Percentiles rank a stretch among this genome's conserved stretches.
Evolutionary conservation across 352 stramenopile genomes (phyloP).

Genomic region (Phytophthora hybrid): DNA sequence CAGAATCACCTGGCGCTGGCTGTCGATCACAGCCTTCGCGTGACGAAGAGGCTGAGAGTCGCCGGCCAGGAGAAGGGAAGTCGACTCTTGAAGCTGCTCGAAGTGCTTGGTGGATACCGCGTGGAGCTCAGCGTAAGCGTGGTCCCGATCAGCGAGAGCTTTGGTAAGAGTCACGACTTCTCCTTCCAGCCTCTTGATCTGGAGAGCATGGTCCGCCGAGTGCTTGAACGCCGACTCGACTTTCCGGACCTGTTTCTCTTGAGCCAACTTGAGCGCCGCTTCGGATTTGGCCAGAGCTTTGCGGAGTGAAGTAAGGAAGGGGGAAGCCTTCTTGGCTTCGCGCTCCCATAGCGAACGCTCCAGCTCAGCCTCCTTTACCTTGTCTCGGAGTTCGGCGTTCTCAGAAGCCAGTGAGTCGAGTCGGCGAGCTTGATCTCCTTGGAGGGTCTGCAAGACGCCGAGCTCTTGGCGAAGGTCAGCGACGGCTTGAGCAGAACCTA

Average conservation of each 20-base stretch:
- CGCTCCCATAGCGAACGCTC: not conserved
- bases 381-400: not conserved
- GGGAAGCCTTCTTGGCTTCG: too few species aligned
- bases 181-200: not conserved
- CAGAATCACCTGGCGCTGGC: not conserved
- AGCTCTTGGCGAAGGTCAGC: not conserved
- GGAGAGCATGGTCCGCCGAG: not conserved
- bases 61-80: not conserved
- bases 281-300: too few species aligned
- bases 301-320: too few species aligned
- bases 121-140: not conserved
- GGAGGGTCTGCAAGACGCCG: too few species aligned
- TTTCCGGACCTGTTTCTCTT: too few species aligned
- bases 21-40: not conserved
- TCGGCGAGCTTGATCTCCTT: too few species aligned
- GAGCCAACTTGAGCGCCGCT: too few species aligned
- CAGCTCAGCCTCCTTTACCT: not conserved
- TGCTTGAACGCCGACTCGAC: not conserved
- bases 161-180: not conserved
- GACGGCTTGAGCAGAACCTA: not conserved
- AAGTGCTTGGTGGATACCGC: not conserved
- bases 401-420: not conserved
- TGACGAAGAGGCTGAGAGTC: not conserved
- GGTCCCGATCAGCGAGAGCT: not conserved
- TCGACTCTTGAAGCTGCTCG: not conserved